Base-by-base conservation (phyloP, 179 eudicot species). In the Actinidia chinensis region DNA sequence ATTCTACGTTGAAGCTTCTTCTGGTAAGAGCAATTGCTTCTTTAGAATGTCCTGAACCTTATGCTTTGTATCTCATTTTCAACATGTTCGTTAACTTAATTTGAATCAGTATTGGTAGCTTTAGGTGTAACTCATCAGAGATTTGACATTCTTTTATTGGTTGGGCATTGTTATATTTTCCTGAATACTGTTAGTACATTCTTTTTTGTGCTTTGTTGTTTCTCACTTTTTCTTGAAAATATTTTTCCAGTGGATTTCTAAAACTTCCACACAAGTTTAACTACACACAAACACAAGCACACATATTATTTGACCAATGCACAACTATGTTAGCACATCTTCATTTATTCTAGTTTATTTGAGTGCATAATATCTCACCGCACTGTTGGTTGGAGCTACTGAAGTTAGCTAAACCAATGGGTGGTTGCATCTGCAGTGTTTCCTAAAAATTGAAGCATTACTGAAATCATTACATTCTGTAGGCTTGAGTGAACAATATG, bases 1-100 rank as follows among this genome's bases (percentile, higher is more conserved):
- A 80, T 63, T 79, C 88, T 74, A 73, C 86, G 44, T 58, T 87
- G 78, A 83, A 86, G 73, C 93, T 96, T 70, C 90, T 96, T 78
- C 80, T 85, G 83, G 99, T 94, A 88, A 88, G 93, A 75, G 54
- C 67, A 50, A 59, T 64, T 77, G 59, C 56, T 79, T 79, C 18
- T 73, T n/a, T 15, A 55, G 20, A 73, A 55, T 4, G 28, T 28
- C 44, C 76, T 56, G 51, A 55, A n/a, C 12, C 64, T 55, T 73
- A 43, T 42, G 11, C 40, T 42, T 4, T 40, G 65, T 48, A 43
- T 42, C 22, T 48, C 43, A 22, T 10, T n/a, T n/a, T 63, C 71
- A 78, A 1, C 25, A 25, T 59, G 51, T 79, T 72, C 52, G 58
- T 50, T 44, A 18, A 25, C 58, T 52, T 50, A 22, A 43, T 60